Evolutionary conservation across 208 protist genomes (phyloP), one percentile per base, ranked within the genome.

Genomic region (Leptomonas pyrrhocoris): DNA sequence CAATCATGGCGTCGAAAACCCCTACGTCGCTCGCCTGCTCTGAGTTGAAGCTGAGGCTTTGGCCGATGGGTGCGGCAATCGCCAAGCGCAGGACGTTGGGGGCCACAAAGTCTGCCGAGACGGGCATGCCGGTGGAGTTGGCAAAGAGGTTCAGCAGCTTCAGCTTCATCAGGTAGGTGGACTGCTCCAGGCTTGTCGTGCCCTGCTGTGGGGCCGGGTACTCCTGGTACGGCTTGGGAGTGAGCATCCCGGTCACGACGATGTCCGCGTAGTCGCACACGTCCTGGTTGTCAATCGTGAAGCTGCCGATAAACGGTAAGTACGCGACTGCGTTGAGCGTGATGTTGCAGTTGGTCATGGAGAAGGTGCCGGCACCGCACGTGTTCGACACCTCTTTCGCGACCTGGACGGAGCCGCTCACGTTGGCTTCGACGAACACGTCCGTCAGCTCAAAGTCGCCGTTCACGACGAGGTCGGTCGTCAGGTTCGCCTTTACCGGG

Each of bases 161-260:
- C 28, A 54, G 38, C 54, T 36, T 53, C 65, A 70, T 50, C 21
- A 70, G 40, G 54, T 70, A 70, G n/a, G 65, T 70, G n/a, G 65
- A 70, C 65, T 70, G 61, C 19, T 53, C 15, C 5, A 70, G 31
- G 36, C 46, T 50, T 30, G 65, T 45, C 7, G 65, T 51, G 43
- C 30, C 65, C 1, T 15, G 0, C n/a, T 36, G 13, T 9, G 36
- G 19, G 2, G 65, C 34, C 0, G 65, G 65, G 54, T 70, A 70
- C 8, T n/a, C 9, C 28, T 61, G 25, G 27, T 45, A 62, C 12
- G 53, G 23, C 9, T 25, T 30, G 9, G 65, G 65, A 6, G 65
- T 43, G 0, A 70, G 30, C n/a, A 70, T 15, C 16, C 62, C 21
- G 3, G 57, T 21, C 19, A 50, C 38, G 21, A 55, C 19, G 18